Base-by-base conservation (phyloP, 2,329 filamentous ascomycete genomes). In the Phoma sp. region DNA sequence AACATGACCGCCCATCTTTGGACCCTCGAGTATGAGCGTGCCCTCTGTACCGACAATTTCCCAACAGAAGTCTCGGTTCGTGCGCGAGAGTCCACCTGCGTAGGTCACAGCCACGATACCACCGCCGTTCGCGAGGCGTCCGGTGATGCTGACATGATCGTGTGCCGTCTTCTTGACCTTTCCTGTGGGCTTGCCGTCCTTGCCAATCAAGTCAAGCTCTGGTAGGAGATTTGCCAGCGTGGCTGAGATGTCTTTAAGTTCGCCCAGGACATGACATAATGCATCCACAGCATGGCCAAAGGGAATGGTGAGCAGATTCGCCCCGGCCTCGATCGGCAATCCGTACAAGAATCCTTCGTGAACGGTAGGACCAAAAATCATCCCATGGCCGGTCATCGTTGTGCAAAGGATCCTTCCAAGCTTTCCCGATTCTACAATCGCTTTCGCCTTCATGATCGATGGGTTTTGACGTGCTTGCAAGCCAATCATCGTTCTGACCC, bases 401-500 rank as follows among this genome's bases (percentile, higher is more conserved):
- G 71, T 73, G 46, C 70, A 74, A 13, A 76, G 37, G 1, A 84
- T 63, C 31, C 73, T 73, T 2, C 81, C 82, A 12, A 84, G 74
- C 33, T 74, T 72, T 1, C 79, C 78, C 1, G 69, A 69, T 1
- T 71, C 63, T 4, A 84, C 53, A 4, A 82, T 64, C 15, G 78
- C 65, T 50, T 77, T 79, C 9, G 82, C 52, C 51, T 78, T 81
- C 3, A 68, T 15, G 2, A 80, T 60, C 0, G 76, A 60, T 3
- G 79, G 79, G 45, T 68, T 69, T 2, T 77, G 72, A 5, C 78
- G 71, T 2, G 73, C 79, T 63, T 85, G 82, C 4, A 82, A 53
- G 2, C 81, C 81, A 2, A 84, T 73, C 22, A 81, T 69, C 0
- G 79, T 84, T 43, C 70, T 74, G 10, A 78, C 71, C 0, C 74